These are phyloP conservation scores for Stellera chamaejasme DNA, from an alignment of 345 rosid genomes.

Conservation along the genomic window DNA sequence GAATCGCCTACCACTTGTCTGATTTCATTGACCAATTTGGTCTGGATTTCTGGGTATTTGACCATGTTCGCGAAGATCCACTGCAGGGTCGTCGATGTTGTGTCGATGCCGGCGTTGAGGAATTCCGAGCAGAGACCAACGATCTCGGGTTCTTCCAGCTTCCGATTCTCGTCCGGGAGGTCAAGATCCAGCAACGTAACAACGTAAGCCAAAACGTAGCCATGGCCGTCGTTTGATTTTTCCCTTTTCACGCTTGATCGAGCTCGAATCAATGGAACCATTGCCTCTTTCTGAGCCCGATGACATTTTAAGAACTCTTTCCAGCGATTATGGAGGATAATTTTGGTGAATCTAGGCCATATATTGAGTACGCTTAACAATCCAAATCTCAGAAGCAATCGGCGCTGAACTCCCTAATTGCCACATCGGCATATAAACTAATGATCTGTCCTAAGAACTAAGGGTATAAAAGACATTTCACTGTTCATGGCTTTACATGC, in stretches of 20 bases:
- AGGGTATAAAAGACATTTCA: no score
- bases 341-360: conserved; percentile 6
- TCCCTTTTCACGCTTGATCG: conserved; percentile 4
- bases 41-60: conserved; percentile 20
- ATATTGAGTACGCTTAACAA: not conserved
- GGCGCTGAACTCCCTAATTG: no score
- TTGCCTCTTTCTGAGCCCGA: not conserved
- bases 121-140: conserved; percentile 1
- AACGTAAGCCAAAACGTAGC: conserved; percentile 9
- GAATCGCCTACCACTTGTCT: conserved; percentile 12
- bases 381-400: not conserved
- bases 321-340: conserved; percentile 5
- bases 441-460: no score
- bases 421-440: no score
- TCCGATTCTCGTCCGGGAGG: conserved; percentile 23
- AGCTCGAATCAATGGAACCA: conserved; percentile 6
- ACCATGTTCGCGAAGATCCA: conserved; percentile 38
- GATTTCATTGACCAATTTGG: conserved; percentile 17
- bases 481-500: no score
- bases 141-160: conserved; percentile 17
- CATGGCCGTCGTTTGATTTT: not conserved
- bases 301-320: not conserved
- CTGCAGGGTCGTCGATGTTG: conserved; percentile 26
- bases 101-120: conserved; percentile 25
- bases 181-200: conserved; percentile 26